These are phyloP conservation scores for Metschnikowia santaceciliae DNA, from an alignment of 805 yeast genomes.

Conservation along the genomic window DNA sequence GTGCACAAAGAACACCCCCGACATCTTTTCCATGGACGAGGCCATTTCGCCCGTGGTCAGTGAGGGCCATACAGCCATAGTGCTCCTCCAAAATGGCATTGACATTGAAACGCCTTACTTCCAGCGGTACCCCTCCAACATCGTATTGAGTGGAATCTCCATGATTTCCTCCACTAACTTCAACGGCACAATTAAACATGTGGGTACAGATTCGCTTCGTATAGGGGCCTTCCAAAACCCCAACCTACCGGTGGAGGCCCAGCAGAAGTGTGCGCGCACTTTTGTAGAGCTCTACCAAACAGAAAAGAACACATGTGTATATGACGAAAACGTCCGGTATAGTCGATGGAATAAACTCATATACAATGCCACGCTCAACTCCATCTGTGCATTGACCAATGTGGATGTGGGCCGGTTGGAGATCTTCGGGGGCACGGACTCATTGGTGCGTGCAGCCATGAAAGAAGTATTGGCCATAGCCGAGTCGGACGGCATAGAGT, in stretches of 20 bases:
- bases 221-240: constrained; percentile 33
- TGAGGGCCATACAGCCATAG: constrained; percentile 22
- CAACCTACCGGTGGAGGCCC: constrained; percentile 26
- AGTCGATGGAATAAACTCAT: constrained; percentile 65
- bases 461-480: constrained; percentile 22
- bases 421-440: constrained; percentile 19
- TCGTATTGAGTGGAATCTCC: constrained; percentile 35
- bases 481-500: constrained; percentile 22
- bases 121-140: constrained; percentile 28
- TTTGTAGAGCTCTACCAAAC: constrained; percentile 46
- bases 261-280: constrained; percentile 34
- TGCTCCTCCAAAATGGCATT: constrained; percentile 40
- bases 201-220: constrained; percentile 22
- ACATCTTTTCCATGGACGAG: constrained; percentile 48
- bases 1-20: constrained; percentile 65
- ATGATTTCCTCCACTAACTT: constrained; percentile 33
- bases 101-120: constrained; percentile 33
- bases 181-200: constrained; percentile 24
- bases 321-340: constrained; percentile 44
- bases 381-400: constrained; percentile 55
- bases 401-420: constrained; percentile 53
- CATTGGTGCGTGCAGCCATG: constrained; percentile 20
- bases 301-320: constrained; percentile 37
- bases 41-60: constrained; percentile 46
- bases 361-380: constrained; percentile 65